phyloP scores from a whole-genome alignment of 306 rosid species.

The Cucumis cinereus region DNA sequence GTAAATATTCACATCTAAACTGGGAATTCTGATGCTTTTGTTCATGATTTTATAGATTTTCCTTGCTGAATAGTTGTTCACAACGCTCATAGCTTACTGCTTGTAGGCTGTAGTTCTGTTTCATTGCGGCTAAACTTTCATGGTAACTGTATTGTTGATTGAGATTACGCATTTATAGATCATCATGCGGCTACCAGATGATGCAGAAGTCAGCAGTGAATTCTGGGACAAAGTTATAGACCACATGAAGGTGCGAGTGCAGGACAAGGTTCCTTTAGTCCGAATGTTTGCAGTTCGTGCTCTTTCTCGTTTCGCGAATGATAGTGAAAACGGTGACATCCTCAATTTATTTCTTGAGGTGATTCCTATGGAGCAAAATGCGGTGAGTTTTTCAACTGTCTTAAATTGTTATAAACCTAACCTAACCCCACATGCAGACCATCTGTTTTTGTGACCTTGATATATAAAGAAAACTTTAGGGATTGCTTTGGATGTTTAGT shows the following conservation, averaged over 20 bases:
- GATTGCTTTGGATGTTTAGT: background rate
- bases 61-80: background rate
- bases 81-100: background rate
- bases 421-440: background rate
- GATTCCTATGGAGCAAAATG: constrained; percentile 64
- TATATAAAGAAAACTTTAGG: background rate
- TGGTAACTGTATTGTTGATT: background rate
- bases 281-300: constrained; percentile 87
- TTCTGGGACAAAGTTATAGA: constrained; percentile 87
- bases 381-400: constrained; percentile 35
- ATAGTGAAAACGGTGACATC: constrained; percentile 60
- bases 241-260: constrained; percentile 57
- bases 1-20: too few species aligned
- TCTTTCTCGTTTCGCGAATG: constrained; percentile 87
- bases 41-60: background rate
- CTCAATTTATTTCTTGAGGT: constrained; percentile 60
- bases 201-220: constrained; percentile 79
- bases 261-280: constrained; percentile 58
- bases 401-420: background rate
- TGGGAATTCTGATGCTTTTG: background rate
- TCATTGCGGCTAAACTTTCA: background rate
- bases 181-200: constrained; percentile 80
- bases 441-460: background rate
- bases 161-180: constrained; percentile 36
- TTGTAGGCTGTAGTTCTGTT: background rate